Conservation (phyloP, 169 alveolate species). For the Perkinsus chesapeaki region DNA sequence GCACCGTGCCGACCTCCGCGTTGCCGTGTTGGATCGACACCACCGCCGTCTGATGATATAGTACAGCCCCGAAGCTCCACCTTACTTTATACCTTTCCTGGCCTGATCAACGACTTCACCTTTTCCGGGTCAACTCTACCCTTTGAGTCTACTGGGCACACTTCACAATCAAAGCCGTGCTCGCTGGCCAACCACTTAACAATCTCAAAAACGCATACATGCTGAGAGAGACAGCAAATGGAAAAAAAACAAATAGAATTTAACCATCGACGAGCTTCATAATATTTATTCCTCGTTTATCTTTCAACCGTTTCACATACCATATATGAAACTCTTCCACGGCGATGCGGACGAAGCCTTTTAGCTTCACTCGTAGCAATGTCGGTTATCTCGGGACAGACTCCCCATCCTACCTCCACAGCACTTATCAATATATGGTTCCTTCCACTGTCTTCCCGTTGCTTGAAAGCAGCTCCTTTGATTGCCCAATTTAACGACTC, state of each 20-base stretch:
- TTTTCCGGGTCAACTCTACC: background rate
- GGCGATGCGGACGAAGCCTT: no score
- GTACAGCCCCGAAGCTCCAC: background rate
- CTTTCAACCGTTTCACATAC: no score
- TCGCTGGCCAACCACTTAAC: background rate
- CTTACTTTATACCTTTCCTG: background rate
- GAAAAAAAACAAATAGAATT: background rate
- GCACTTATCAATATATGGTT: background rate
- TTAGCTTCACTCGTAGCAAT: no score
- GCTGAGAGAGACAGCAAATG: background rate
- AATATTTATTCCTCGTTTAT: no score
- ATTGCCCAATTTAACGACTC: background rate
- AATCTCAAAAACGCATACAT: background rate
- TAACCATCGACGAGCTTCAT: no score
- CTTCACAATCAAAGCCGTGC: conserved; percentile 1
- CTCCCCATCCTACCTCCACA: background rate
- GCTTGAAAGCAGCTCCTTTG: background rate
- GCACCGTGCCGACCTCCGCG: background rate
- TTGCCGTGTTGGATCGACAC: background rate
- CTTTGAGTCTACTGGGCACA: background rate
- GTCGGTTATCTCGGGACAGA: no score
- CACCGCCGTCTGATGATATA: background rate
- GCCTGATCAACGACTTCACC: background rate
- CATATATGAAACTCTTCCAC: no score
- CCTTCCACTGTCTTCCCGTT: background rate